A percentile compares a stretch with the other conserved stretches of the same genome.
Evolutionary conservation across 768 basidiomycete species (phyloP).

Genomic region (Rhizopogon roseolus): DNA sequence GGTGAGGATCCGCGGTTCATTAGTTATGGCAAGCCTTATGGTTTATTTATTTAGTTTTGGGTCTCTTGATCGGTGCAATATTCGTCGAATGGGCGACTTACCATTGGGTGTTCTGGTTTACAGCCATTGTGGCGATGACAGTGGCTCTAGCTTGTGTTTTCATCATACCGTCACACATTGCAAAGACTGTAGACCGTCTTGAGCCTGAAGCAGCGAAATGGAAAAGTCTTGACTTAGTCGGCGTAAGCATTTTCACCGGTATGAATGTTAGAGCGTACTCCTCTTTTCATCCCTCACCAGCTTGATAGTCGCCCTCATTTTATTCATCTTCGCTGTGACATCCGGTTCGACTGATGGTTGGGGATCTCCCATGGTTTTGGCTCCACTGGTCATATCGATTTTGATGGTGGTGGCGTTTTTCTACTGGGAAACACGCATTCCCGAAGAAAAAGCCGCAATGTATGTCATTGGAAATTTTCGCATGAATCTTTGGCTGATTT

Average conservation of each 20-base stretch:
- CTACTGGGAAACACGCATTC: conserved; percentile 35
- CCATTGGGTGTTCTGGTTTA: conserved; percentile 38
- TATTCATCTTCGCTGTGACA: conserved; percentile 31
- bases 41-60: conserved; percentile 29
- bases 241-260: conserved; percentile 4
- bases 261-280: background rate
- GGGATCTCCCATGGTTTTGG: conserved; percentile 36
- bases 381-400: conserved; percentile 39
- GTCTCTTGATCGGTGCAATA: conserved; percentile 36
- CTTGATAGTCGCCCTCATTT: conserved; percentile 20
- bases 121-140: conserved; percentile 30
- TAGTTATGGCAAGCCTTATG: background rate
- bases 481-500: too few relatives aligned
- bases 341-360: conserved; percentile 43
- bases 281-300: background rate
- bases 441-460: conserved; percentile 28
- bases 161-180: conserved; percentile 19
- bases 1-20: conserved; percentile 16
- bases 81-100: too few relatives aligned
- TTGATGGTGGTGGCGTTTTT: conserved; percentile 35
- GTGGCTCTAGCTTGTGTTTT: conserved; percentile 21
- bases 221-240: background rate
- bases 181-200: background rate
- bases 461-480: too few relatives aligned
- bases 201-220: background rate